Percentiles rank a stretch among this genome's conserved stretches.
These are phyloP conservation scores for Quercus alba DNA, from an alignment of 306 rosid genomes.

Conservation along the genomic window DNA sequence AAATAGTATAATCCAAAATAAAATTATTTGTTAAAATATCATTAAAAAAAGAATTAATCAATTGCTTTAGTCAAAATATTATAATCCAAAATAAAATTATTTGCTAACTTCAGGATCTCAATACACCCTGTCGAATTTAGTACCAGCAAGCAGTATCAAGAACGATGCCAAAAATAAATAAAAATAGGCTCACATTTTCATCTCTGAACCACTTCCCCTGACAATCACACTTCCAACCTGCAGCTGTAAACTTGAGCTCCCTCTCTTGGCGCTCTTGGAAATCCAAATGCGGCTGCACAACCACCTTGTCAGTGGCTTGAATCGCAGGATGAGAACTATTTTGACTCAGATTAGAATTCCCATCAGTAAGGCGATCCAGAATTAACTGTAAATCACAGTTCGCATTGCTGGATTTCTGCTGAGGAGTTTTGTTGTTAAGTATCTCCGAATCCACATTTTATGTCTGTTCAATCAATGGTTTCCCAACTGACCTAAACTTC, in stretches of 20 bases:
- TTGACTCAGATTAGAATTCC: conserved; percentile 4
- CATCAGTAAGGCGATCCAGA: conserved; percentile 7
- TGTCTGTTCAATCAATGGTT: conserved; percentile 26
- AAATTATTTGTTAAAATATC: too few species aligned
- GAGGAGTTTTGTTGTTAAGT: conserved; percentile 5
- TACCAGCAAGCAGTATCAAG: neutral
- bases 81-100: too few species aligned
- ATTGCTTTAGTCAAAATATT: neutral
- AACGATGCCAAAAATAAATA: neutral
- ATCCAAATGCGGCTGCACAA: conserved; percentile 20
- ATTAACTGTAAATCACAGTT: conserved; percentile 3
- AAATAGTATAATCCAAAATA: neutral
- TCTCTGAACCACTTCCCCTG: conserved; percentile 42
- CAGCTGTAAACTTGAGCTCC: conserved; percentile 43
- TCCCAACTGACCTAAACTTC: conserved; percentile 10
- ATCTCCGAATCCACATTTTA: conserved; percentile 23
- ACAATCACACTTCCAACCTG: conserved; percentile 47
- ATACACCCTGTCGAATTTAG: neutral
- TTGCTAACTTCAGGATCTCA: neutral
- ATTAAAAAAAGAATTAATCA: neutral
- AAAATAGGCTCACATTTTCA: conserved; percentile 35
- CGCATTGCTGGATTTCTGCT: conserved; percentile 6
- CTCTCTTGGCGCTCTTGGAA: conserved; percentile 29
- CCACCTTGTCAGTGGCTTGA: neutral
- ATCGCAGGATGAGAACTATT: neutral